These are phyloP conservation scores for Saprolegnia parasitica DNA, from an alignment of 352 stramenopile genomes.

Conservation along the genomic window DNA sequence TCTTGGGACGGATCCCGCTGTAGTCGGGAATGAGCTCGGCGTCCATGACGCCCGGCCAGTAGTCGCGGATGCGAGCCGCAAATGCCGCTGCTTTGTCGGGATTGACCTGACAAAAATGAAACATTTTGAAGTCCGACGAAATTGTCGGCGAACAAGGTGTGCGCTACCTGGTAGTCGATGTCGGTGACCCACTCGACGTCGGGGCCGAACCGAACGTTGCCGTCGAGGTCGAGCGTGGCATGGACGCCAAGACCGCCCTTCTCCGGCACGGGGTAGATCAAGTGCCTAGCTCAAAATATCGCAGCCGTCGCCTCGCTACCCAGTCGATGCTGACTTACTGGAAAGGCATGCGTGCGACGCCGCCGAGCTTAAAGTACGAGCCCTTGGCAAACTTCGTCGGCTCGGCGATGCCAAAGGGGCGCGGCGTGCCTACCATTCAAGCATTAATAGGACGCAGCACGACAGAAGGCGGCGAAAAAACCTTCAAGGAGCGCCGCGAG, in stretches of 20 bases:
- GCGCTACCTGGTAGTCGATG: constrained; percentile 78
- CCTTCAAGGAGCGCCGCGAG: constrained; percentile 36
- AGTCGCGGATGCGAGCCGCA: constrained; percentile 76
- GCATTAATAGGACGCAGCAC: not conserved
- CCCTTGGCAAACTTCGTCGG: constrained; percentile 89
- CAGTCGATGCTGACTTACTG: constrained; percentile 34
- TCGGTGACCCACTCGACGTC: constrained; percentile 93
- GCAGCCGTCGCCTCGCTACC: not conserved
- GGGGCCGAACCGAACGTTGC: constrained; percentile 92
- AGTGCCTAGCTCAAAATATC: constrained; percentile 38
- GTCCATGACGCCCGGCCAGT: constrained; percentile 86
- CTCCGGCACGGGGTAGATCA: constrained; percentile 96
- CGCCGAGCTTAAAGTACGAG: constrained; percentile 91
- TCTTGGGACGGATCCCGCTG: constrained; percentile 94
- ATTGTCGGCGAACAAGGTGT: too few species aligned
- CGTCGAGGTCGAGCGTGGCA: constrained; percentile 91
- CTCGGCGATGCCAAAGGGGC: constrained; percentile 30
- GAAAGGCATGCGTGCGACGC: constrained; percentile 41
- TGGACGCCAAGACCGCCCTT: constrained; percentile 93
- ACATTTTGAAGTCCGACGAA: too few species aligned
- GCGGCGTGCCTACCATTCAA: not conserved
- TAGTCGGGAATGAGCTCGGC: constrained; percentile 90
- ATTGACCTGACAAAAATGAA: constrained; percentile 36
- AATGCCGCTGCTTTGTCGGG: constrained; percentile 54
- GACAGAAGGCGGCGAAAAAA: not conserved